Conservation (phyloP, 1,284 basidiomycete genomes). For the Marasmius sp. region DNA sequence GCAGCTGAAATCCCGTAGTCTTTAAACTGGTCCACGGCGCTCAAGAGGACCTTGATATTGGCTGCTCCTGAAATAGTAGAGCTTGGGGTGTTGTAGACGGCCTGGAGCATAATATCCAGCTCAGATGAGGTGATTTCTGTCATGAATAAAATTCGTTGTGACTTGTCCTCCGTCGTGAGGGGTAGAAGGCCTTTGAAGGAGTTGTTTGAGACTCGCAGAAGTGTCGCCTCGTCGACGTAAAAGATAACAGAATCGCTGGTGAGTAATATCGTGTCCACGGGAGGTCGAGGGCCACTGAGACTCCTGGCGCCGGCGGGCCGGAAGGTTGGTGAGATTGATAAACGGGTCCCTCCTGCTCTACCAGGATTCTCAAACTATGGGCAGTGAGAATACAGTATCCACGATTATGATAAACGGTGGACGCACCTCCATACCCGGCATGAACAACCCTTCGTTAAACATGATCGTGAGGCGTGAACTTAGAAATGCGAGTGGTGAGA, state of each 20-base stretch:
- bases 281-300: background rate
- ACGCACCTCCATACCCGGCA: too few species aligned
- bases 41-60: background rate
- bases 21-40: background rate
- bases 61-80: background rate
- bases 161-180: background rate
- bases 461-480: too few species aligned
- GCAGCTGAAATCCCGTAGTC: background rate
- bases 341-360: too few species aligned
- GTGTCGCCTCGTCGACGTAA: background rate
- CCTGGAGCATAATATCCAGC: constrained; percentile 1
- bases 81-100: background rate
- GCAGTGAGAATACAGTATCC: too few species aligned
- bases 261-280: background rate
- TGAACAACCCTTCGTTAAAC: too few species aligned
- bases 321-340: too few species aligned
- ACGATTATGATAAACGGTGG: too few species aligned
- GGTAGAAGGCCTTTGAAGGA: constrained; percentile 1
- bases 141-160: background rate
- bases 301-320: too few species aligned
- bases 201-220: background rate
- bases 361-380: too few species aligned
- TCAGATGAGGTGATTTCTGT: background rate
- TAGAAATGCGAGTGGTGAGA: too few species aligned
- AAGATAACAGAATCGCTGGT: constrained; percentile 1